These are phyloP conservation scores for Coemansia guatemalensis DNA, from an alignment of 192 early-diverging fungal species.

Conservation along the genomic window DNA sequence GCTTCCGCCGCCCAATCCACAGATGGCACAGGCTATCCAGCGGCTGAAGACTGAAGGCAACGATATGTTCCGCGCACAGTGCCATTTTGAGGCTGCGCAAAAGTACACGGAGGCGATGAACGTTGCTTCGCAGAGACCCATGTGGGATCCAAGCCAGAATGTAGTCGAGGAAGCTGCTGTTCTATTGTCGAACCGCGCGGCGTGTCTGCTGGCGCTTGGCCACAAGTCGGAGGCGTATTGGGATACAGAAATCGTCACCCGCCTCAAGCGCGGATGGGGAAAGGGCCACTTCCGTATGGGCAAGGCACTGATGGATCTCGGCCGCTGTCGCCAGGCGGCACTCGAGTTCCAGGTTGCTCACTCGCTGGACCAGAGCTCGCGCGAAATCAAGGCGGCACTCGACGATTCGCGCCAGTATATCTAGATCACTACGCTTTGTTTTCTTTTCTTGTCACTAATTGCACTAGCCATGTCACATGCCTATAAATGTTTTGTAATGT, in stretches of 20 bases:
- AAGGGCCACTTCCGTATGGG: constrained; percentile 80
- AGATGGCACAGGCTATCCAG: constrained; percentile 57
- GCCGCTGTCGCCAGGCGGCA: constrained; percentile 74
- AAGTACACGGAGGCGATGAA: constrained; percentile 89
- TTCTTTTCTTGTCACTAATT: neutral
- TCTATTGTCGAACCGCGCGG: constrained; percentile 65
- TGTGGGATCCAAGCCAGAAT: constrained; percentile 72
- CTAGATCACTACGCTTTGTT: constrained; percentile 1
- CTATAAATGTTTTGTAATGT: neutral
- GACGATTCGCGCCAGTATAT: constrained; percentile 57
- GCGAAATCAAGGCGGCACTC: constrained; percentile 76
- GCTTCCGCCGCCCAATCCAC: constrained; percentile 67
- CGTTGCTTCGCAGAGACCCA: constrained; percentile 66
- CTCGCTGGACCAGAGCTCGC: constrained; percentile 69
- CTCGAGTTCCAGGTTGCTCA: constrained; percentile 80
- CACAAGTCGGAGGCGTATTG: constrained; percentile 69
- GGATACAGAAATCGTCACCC: constrained; percentile 67
- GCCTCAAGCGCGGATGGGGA: constrained; percentile 68
- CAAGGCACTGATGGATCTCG: constrained; percentile 81
- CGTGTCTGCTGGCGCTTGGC: constrained; percentile 63
- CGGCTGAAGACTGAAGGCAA: constrained; percentile 78
- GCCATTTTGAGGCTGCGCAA: constrained; percentile 79
- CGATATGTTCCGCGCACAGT: constrained; percentile 76
- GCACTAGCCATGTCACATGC: neutral
- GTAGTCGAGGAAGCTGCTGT: constrained; percentile 66